phyloP scores from a whole-genome alignment of 257 asterid genomes.

The Lantana camara region DNA sequence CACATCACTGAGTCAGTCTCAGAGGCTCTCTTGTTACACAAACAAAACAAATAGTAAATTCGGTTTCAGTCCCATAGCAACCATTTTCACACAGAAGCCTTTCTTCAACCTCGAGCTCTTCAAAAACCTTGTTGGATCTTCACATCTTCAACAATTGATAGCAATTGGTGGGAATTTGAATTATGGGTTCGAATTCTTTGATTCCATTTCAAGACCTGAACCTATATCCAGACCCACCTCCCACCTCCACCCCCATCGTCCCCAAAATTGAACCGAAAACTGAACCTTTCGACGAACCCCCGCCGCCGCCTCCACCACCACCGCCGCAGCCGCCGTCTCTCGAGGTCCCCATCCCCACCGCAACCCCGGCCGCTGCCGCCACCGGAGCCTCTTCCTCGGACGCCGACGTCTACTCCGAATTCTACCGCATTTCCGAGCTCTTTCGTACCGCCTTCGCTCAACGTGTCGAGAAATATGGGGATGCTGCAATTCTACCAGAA shows the following conservation, averaged over 20 bases:
- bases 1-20: slow-evolving; percentile 4
- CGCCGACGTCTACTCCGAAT: slow-evolving; percentile 51
- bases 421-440: slow-evolving; percentile 49
- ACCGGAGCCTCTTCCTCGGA: slow-evolving; percentile 25
- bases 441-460: slow-evolving; percentile 45
- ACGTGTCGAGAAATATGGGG: slow-evolving; percentile 24
- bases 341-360: slow-evolving; percentile 21
- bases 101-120: neutral
- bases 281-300: slow-evolving; percentile 54
- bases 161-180: neutral
- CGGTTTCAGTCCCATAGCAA: too few relatives aligned
- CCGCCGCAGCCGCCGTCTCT: slow-evolving; percentile 17
- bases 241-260: slow-evolving; percentile 19
- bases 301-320: neutral
- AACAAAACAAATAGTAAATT: neutral
- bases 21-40: neutral
- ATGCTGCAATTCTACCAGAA: slow-evolving; percentile 25
- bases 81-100: neutral
- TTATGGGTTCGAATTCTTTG: slow-evolving; percentile 33
- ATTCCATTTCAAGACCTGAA: slow-evolving; percentile 46
- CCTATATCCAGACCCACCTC: slow-evolving; percentile 37
- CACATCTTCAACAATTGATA: neutral
- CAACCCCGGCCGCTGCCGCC: slow-evolving; percentile 14
- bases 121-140: slow-evolving; percentile 3
- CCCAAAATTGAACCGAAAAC: slow-evolving; percentile 55